Evolutionary conservation across 306 rosid genomes (phyloP).

Genomic region (Inga leiocalycina): DNA sequence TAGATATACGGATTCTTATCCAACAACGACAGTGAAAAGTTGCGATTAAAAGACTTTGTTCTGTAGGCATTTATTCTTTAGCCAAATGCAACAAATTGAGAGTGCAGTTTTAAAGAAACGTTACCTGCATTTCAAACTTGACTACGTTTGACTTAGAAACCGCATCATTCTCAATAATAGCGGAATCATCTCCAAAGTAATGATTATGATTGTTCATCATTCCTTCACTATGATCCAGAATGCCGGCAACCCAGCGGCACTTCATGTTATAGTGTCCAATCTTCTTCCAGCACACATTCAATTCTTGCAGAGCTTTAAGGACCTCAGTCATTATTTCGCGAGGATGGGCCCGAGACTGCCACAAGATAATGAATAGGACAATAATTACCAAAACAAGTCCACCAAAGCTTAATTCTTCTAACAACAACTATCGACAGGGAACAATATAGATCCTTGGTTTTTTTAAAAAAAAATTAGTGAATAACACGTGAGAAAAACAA

Average conservation of each 20-base stretch:
- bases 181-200: slow-evolving; percentile 62
- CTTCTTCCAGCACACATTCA: slow-evolving; percentile 91
- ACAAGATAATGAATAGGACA: slow-evolving; percentile 32
- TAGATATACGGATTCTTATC: neutral
- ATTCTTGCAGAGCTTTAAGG: slow-evolving; percentile 87
- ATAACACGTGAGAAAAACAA: slow-evolving; percentile 9
- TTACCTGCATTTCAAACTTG: slow-evolving; percentile 97
- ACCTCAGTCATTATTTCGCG: slow-evolving; percentile 97
- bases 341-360: slow-evolving; percentile 86
- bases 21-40: neutral
- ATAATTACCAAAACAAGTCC: slow-evolving; percentile 36
- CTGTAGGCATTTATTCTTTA: neutral
- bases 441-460: slow-evolving; percentile 10
- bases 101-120: slow-evolving; percentile 24
- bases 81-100: slow-evolving; percentile 13
- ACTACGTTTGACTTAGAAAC: slow-evolving; percentile 61
- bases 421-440: neutral
- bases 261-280: slow-evolving; percentile 97
- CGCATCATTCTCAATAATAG: slow-evolving; percentile 62
- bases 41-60: neutral
- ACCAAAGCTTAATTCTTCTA: slow-evolving; percentile 10
- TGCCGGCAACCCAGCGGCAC: slow-evolving; percentile 73
- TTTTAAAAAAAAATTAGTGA: neutral
- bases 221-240: slow-evolving; percentile 64
- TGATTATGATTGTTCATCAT: slow-evolving; percentile 66